Base-by-base conservation (phyloP, 805 yeast genomes). In the Starmerella bombi region DNA sequence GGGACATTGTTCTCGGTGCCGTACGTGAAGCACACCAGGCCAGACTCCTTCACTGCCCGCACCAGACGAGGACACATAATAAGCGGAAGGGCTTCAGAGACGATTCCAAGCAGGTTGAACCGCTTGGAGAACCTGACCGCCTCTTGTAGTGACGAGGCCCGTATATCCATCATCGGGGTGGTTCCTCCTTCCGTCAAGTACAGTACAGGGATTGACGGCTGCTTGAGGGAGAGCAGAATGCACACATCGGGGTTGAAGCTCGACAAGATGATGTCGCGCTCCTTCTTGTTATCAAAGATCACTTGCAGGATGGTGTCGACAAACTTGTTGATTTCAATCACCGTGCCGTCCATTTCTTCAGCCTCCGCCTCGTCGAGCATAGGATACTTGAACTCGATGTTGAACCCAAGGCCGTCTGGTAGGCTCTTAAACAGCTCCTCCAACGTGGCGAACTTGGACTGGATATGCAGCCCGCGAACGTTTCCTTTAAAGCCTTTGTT, bases 201-300 rank as follows among this genome's bases (percentile, higher is more conserved):
- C 52, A 88, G 68, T 46, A 88, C 80, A 1, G 97, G 97, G 52
- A 86, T 80, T 1, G 88, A 74, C 21, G 96, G 96, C 61, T 86
- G 97, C 58, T 88, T 88, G 61, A 88, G 64, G 2, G 94, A 80
- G 32, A 88, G 64, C 67, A 85, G 65, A 39, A 82, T 60, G 60
- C 97, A 88, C 25, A 84, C 72, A 58, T 88, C 97, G 0, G 97
- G 97, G 55, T 88, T 93, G 70, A 88, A 88, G 2, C 94, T 81
- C 2, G 94, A 83, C 53, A 88, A 82, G 16, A 88, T 77, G 32
- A 88, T 72, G 57, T 88, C 94, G 50, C 97, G 69, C 7, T 84
- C 86, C 29, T 72, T 66, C 6, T 76, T 75, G 58, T 80, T 68
- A 44, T 82, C 93, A 56, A 80, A 86, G 14, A 88, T 88, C 21